These are phyloP conservation scores for Teratosphaeria zuluensis DNA, from an alignment of 2,329 filamentous ascomycete species.

Conservation along the genomic window DNA sequence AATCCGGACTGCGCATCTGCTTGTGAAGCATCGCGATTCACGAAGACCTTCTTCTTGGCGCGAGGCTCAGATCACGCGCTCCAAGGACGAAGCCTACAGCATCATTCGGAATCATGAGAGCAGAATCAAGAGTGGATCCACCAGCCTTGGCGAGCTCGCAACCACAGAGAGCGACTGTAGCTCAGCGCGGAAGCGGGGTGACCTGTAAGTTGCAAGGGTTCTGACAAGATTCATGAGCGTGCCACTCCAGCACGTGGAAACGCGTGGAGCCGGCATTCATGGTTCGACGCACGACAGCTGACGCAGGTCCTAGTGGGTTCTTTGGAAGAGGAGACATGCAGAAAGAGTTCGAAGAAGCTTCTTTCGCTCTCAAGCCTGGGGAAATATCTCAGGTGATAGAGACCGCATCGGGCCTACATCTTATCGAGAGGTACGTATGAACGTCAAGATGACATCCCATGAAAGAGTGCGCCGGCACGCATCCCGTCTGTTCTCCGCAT, in stretches of 20 bases:
- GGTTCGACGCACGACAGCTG: conserved; percentile 6
- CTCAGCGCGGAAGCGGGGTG: conserved; percentile 85
- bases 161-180: conserved; percentile 88
- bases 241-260: neutral
- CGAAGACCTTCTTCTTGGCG: conserved; percentile 88
- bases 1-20: conserved; percentile 84
- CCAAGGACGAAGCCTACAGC: conserved; percentile 73
- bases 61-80: conserved; percentile 77
- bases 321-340: conserved; percentile 97
- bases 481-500: neutral
- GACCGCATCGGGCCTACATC: conserved; percentile 85
- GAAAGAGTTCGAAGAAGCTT: conserved; percentile 93
- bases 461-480: neutral
- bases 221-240: conserved; percentile 1
- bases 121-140: conserved; percentile 61
- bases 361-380: conserved; percentile 79
- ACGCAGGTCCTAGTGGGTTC: conserved; percentile 53
- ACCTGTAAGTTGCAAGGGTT: conserved; percentile 50
- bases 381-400: conserved; percentile 82
- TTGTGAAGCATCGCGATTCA: conserved; percentile 88
- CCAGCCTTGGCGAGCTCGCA: conserved; percentile 71
- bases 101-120: conserved; percentile 68
- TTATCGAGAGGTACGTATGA: conserved; percentile 74
- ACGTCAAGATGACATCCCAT: neutral
- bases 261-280: neutral